Evolutionary conservation across 2,329 filamentous ascomycete species (phyloP).

Genomic region (Chaetomiaceae sp.): DNA sequence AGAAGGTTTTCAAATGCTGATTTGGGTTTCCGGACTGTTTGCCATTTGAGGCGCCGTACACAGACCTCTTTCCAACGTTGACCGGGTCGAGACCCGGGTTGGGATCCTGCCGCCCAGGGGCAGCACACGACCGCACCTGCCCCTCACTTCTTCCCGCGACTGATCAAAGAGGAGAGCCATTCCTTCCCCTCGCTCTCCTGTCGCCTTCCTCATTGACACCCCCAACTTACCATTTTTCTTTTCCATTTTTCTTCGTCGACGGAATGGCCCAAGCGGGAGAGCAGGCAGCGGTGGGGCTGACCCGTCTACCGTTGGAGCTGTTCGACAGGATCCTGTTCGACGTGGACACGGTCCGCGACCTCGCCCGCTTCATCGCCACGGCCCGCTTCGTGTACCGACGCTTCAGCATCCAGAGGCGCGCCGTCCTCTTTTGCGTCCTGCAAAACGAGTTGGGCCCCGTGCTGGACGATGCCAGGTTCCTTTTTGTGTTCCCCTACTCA

Average conservation of each 20-base stretch:
- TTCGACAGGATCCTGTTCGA: conserved; percentile 9
- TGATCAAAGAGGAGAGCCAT: background rate
- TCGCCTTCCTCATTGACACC: conserved; percentile 3
- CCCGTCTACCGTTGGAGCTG: background rate
- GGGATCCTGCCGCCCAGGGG: no score
- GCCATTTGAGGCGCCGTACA: no score
- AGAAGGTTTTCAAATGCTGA: no score
- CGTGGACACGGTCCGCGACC: background rate
- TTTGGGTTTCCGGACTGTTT: no score
- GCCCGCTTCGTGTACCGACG: conserved; percentile 4
- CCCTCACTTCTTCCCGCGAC: background rate
- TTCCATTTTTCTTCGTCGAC: conserved; percentile 1
- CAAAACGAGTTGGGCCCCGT: conserved; percentile 14
- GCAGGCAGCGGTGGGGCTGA: background rate
- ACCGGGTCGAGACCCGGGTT: background rate
- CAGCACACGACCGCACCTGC: background rate
- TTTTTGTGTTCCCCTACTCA: conserved; percentile 4
- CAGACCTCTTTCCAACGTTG: background rate
- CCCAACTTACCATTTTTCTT: background rate
- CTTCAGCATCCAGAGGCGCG: background rate
- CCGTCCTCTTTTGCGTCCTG: conserved; percentile 5
- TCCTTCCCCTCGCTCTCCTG: background rate
- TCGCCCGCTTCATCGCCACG: conserved; percentile 10
- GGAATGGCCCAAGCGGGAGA: background rate
- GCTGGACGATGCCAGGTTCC: conserved; percentile 7